phyloP scores from a whole-genome alignment of 331 rosid genomes.

The Stylosanthes scabra region DNA sequence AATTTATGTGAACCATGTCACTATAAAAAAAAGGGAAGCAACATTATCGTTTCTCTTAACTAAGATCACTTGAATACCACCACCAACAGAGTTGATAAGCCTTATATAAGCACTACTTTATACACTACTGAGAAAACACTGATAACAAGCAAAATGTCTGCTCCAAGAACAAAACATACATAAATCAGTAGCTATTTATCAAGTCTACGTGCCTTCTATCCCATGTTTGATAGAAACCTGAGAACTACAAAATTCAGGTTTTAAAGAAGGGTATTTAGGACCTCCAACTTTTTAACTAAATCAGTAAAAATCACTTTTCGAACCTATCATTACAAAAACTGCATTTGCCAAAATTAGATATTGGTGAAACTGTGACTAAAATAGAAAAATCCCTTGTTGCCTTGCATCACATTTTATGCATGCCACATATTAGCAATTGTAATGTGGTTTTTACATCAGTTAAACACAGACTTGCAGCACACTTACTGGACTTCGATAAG shows the following conservation, averaged over 20 bases:
- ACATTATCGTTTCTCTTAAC: no score
- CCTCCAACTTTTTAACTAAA: constrained; percentile 22
- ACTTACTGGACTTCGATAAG: neutral
- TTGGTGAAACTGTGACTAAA: no score
- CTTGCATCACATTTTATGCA: constrained; percentile 24
- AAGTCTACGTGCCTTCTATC: neutral
- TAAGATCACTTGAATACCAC: constrained; percentile 20
- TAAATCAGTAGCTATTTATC: constrained; percentile 9
- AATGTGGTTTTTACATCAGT: neutral
- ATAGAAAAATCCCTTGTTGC: constrained; percentile 20
- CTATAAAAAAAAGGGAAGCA: no score
- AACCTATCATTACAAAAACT: constrained; percentile 7
- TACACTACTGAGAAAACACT: constrained; percentile 15
- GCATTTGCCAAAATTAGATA: constrained; percentile 5
- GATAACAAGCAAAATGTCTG: neutral
- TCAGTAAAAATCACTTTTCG: constrained; percentile 12
- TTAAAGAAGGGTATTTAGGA: constrained; percentile 7
- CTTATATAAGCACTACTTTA: constrained; percentile 10
- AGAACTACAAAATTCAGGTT: constrained; percentile 7
- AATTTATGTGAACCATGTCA: no score
- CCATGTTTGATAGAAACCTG: constrained; percentile 1
- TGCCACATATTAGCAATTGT: neutral
- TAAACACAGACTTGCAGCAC: constrained; percentile 2
- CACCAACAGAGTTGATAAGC: constrained; percentile 32
- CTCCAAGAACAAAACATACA: constrained; percentile 21